phyloP scores from a whole-genome alignment of 257 asterid genomes.

The Buddleja alternifolia region DNA sequence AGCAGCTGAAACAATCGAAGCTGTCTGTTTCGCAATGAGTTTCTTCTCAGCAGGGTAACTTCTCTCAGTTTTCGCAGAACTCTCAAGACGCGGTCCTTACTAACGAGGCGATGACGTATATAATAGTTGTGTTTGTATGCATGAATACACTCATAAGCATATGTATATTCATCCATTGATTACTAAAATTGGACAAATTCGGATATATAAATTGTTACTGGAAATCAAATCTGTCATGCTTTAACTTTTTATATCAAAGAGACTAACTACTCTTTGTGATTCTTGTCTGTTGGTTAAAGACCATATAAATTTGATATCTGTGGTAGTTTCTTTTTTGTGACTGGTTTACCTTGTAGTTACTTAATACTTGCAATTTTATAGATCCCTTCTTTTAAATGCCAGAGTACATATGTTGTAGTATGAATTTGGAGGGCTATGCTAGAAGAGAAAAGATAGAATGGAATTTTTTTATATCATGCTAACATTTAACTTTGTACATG shows the following conservation, averaged over 20 bases:
- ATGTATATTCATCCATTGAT: slow-evolving; percentile 4
- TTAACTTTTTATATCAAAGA: too few relatives aligned
- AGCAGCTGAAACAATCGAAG: slow-evolving; percentile 66
- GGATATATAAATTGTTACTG: slow-evolving; percentile 16
- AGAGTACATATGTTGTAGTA: not conserved
- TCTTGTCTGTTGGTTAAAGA: too few relatives aligned
- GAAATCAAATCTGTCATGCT: not conserved
- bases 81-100: slow-evolving; percentile 72
- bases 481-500: slow-evolving; percentile 8
- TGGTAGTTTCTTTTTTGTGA: not conserved
- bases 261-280: too few relatives aligned
- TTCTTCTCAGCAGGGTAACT: slow-evolving; percentile 81
- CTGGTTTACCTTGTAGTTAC: slow-evolving; percentile 16
- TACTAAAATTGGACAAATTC: not conserved
- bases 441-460: not conserved
- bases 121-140: not conserved
- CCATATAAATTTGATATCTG: too few relatives aligned
- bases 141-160: not conserved
- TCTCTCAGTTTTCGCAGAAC: slow-evolving; percentile 87
- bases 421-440: slow-evolving; percentile 11
- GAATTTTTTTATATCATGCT: not conserved
- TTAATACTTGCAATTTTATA: not conserved
- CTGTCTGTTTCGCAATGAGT: slow-evolving; percentile 76
- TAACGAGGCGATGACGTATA: slow-evolving; percentile 52
- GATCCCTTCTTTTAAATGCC: slow-evolving; percentile 9